Base-by-base conservation (phyloP, 2,329 filamentous ascomycete genomes). In the Botrytis sinoallii region DNA sequence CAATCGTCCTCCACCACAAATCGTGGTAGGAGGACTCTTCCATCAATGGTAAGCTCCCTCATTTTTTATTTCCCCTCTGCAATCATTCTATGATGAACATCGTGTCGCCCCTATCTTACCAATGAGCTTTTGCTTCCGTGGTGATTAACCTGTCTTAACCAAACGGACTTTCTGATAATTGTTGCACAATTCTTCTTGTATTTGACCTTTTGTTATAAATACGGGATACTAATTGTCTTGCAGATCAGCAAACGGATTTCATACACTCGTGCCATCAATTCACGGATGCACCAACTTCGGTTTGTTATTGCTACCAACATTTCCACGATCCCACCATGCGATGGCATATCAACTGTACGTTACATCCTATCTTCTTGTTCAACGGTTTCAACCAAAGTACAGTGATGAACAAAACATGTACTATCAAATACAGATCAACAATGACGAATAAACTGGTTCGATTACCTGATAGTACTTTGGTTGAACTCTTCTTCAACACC, bases 81-180 rank as follows among this genome's bases (percentile, higher is more conserved):
- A 64, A 55, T 38, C 29, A 3, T 74, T 65, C 59, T 48, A 85
- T 88, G 86, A 88, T 88, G 86, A 88, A 83, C 81, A 83, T 83
- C 81, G 83, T 86, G 87, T 88, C 87, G 87, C 87, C 87, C 87
- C 87, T 87, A 86, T 86, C 87, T 85, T 86, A 88, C 84, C 78
- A 79, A 77, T 75, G 78, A 81, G 78, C 77, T 79, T 79, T 74
- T 74, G 77, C 79, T 81, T 80, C 79, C 75, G 84, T 88, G 86
- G 86, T 88, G 87, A 88, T 82, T 74, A 85, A 88, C 86, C 86
- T 84, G 86, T 88, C 86, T 85, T 83, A 83, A 85, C 86, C 86
- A 88, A 88, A 87, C 83, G 85, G 86, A 88, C 85, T 81, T 77
- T 81, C 85, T 87, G 85, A 87, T 82, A 55, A 55, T 25, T 42